Evolutionary conservation across 2,329 filamentous ascomycete genomes (phyloP), one percentile per base, ranked within the genome.

Genomic region (Macroventuria anomochaeta): DNA sequence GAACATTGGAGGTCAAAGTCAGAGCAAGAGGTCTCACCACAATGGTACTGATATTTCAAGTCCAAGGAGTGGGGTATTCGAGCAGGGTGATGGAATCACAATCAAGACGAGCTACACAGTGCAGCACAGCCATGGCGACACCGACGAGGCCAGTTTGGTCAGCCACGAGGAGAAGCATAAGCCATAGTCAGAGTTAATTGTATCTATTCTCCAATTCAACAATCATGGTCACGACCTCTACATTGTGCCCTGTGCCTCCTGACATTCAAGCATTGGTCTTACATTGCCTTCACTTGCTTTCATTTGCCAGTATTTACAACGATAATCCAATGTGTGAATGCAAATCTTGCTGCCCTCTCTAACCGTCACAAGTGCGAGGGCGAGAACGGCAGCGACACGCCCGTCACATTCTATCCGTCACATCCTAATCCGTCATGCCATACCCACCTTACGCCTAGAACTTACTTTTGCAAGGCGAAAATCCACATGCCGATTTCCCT

Each of bases 81-180:
- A 58, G 8, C 12, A 46, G 13, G 55, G 57, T 32, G 57, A 62
- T 26, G 57, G 57, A 10, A 63, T 64, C 18, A 64, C 37, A 10
- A 55, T 65, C 21, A 58, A 65, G 37, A 65, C 55, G 0, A 59
- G 58, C 15, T 65, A 65, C 21, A 59, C 56, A 17, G 55, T 65
- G 13, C 58, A 62, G 42, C 58, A 47, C 34, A 60, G 49, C 20
- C 46, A 55, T 11, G 43, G 53, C 13, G 61, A 65, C 25, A 63
- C 58, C 21, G 61, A 65, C 20, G 58, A 65, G 34, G 49, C 51
- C 23, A 65, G 62, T 36, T 36, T 65, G 18, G 61, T 63, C 20
- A 55, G 50, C 37, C 44, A 60, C 20, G 32, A 59, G 43, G 43
- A 53, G 11, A 48, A 46, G 13, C 28, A 21, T 18, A 51, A 23